Evolutionary conservation across 2,329 filamentous ascomycete species (phyloP), one percentile per base, ranked within the genome.

Genomic region (Chaetomiaceae sp.): DNA sequence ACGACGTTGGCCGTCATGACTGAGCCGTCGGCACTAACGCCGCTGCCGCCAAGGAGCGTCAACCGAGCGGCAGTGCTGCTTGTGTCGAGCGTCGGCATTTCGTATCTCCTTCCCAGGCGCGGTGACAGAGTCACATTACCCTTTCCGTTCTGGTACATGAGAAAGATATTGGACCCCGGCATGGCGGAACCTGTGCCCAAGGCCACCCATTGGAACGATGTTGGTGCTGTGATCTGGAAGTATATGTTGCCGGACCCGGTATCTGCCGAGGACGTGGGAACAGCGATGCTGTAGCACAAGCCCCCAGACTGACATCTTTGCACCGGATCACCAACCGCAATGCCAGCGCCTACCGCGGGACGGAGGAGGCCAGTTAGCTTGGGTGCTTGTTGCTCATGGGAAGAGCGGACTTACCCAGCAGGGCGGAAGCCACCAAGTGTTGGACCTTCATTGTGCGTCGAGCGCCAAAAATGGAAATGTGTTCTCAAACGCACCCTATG

Each of bases 71-170:
- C 66, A 1, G 64, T 59, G 44, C 65, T 62, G 47, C 60, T 62
- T 2, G 66, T 68, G 64, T 77, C 75, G 35, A 68, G 61, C 21
- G 65, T 41, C 0, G 83, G 83, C 68, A 70, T 65, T 31, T 63
- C 55, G 56, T 84, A 70, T 7, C 72, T 71, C 0, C 60, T 66
- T 25, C 75, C 78, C 3, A 64, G 59, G 19, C 83, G 76, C 1
- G 81, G 73, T 55, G 81, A 84, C 47, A 85, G 62, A 1, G 82
- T 86, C 20, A 85, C 72, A 60, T 85, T 84, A 54, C 76, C 76
- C 3, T 59, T 56, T 52, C 79, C 78, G 56, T 82, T 72, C 40
- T 77, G 67, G 64, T 86, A 86, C 57, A 85, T 71, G 60, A 86
- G 56, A 61, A 86, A 84, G 51, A 85, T 82, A 62, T 81, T 76